These are phyloP conservation scores for Citrullus mucosospermus DNA, from an alignment of 306 rosid genomes.

Conservation along the genomic window DNA sequence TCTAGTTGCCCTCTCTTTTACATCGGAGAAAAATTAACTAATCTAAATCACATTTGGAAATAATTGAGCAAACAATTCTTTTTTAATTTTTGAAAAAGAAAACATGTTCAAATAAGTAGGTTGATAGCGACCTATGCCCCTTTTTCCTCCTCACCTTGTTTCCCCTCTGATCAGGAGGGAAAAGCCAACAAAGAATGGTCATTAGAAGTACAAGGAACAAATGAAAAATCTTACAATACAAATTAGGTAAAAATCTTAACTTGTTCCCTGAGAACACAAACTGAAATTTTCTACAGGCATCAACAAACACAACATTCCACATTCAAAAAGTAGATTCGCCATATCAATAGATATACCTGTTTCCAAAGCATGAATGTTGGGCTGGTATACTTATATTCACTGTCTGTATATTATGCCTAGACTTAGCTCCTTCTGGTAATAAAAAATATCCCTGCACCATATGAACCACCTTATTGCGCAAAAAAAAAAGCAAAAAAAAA, in stretches of 20 bases:
- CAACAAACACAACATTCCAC: neutral
- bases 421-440: slow-evolving; percentile 85
- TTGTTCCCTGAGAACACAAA: neutral
- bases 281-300: neutral
- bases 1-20: neutral
- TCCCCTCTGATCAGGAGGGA: neutral
- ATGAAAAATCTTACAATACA: neutral
- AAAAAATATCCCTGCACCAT: slow-evolving; percentile 73
- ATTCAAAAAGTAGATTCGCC: neutral
- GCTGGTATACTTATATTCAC: slow-evolving; percentile 89
- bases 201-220: neutral
- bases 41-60: neutral
- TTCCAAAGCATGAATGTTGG: slow-evolving; percentile 92
- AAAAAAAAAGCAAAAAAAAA: slow-evolving; percentile 8
- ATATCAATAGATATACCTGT: slow-evolving; percentile 39
- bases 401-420: slow-evolving; percentile 71
- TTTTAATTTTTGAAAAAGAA: neutral
- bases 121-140: neutral
- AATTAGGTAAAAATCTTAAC: neutral
- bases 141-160: neutral
- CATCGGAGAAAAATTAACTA: neutral
- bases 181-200: neutral
- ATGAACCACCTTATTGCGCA: neutral
- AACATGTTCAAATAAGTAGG: neutral
- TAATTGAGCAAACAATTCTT: neutral